Percentiles rank a stretch among this genome's conserved stretches.
These are phyloP conservation scores for Fusarium sp. DNA, from an alignment of 2,329 filamentous ascomycete species.

Conservation along the genomic window DNA sequence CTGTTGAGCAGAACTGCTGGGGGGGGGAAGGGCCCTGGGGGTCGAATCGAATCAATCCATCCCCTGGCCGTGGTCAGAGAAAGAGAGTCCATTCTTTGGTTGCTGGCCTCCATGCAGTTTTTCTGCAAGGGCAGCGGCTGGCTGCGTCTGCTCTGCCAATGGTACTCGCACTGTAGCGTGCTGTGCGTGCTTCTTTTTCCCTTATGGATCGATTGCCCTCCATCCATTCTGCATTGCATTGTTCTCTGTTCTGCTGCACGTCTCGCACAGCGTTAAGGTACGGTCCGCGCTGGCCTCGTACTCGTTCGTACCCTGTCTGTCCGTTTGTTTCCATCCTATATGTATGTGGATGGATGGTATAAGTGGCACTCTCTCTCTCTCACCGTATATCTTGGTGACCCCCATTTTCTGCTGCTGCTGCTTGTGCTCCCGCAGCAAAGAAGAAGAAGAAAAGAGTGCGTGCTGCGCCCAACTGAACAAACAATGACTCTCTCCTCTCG, in stretches of 20 bases:
- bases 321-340: not conserved
- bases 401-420: slow-evolving; percentile 9
- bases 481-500: not conserved
- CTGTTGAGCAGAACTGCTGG: slow-evolving; percentile 7
- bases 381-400: not conserved
- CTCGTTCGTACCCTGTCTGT: slow-evolving; percentile 1
- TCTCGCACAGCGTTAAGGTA: slow-evolving; percentile 23
- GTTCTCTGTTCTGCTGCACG: slow-evolving; percentile 27
- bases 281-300: slow-evolving; percentile 13
- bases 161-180: slow-evolving; percentile 31
- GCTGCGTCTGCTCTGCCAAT: slow-evolving; percentile 45
- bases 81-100: slow-evolving; percentile 4
- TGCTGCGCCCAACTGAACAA: not conserved
- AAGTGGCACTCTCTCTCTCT: not conserved
- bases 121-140: slow-evolving; percentile 46
- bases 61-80: not conserved
- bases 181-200: not conserved
- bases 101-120: slow-evolving; percentile 30
- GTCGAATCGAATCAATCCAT: not conserved
- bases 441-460: not conserved
- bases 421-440: slow-evolving; percentile 27
- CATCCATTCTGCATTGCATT: slow-evolving; percentile 22
- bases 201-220: not conserved
- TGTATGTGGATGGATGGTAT: not conserved
- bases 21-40: not conserved